Percentiles rank a stretch among this genome's conserved stretches.
phyloP scores from a whole-genome alignment of 148 eudicot genomes.

The Fagopyrum tataricum region DNA sequence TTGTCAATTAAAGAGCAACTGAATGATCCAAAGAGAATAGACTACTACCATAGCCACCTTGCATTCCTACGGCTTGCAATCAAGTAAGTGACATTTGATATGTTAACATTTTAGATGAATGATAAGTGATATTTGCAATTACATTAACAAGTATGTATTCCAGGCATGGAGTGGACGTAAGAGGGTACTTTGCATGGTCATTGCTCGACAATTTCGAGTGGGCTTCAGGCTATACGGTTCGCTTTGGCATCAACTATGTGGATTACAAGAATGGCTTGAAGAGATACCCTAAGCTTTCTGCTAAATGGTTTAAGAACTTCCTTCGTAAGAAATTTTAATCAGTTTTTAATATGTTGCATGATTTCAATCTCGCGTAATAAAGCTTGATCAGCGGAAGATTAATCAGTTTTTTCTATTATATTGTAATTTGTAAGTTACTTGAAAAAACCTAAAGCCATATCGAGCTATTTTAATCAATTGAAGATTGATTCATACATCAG shows the following conservation, averaged over 20 bases:
- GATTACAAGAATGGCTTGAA: slow-evolving; percentile 27
- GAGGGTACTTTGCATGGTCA: slow-evolving; percentile 36
- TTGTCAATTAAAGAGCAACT: slow-evolving; percentile 31
- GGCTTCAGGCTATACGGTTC: slow-evolving; percentile 21
- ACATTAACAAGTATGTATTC: slow-evolving; percentile 16
- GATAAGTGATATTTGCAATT: not conserved
- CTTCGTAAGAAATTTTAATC: not conserved
- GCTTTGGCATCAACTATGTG: slow-evolving; percentile 28
- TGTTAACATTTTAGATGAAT: too few species aligned
- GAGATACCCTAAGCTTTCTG: slow-evolving; percentile 31
- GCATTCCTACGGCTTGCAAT: slow-evolving; percentile 29
- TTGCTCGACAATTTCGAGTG: slow-evolving; percentile 36
- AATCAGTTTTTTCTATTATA: not conserved
- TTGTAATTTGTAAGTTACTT: too few species aligned
- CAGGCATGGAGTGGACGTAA: slow-evolving; percentile 27
- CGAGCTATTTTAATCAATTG: not conserved
- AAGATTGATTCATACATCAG: not conserved
- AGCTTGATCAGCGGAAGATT: not conserved
- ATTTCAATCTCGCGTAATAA: not conserved
- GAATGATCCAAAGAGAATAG: slow-evolving; percentile 29
- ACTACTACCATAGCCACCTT: slow-evolving; percentile 44
- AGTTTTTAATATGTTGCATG: not conserved
- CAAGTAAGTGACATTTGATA: slow-evolving; percentile 22
- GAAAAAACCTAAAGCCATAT: too few species aligned
- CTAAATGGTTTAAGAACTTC: slow-evolving; percentile 19